Evolutionary conservation across 805 yeast genomes (phyloP).

Genomic region (Yarrowia deformans): DNA sequence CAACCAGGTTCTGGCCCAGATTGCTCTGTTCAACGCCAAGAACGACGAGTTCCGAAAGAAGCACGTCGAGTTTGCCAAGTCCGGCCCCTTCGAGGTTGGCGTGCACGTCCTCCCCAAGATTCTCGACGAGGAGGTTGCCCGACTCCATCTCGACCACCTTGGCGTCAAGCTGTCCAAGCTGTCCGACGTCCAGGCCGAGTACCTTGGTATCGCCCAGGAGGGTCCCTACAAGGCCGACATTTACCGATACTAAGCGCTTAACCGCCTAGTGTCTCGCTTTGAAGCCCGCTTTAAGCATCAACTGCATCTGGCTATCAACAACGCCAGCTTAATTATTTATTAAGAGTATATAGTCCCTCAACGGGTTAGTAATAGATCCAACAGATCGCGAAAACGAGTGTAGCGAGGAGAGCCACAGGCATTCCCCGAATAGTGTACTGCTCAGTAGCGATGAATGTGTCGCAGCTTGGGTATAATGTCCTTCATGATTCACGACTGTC

Average conservation of each 20-base stretch:
- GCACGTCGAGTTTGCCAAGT: slow-evolving; percentile 88
- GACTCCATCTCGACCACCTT: slow-evolving; percentile 92
- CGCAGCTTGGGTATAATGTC: too few relatives aligned
- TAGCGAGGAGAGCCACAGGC: too few relatives aligned
- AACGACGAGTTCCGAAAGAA: slow-evolving; percentile 79
- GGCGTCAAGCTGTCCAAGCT: slow-evolving; percentile 86
- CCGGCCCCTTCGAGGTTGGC: slow-evolving; percentile 89
- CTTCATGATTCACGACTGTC: too few relatives aligned
- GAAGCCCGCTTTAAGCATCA: slow-evolving; percentile 22
- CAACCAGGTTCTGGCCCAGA: slow-evolving; percentile 98
- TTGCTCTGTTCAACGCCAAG: slow-evolving; percentile 90
- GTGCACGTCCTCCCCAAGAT: slow-evolving; percentile 98
- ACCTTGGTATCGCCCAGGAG: slow-evolving; percentile 86
- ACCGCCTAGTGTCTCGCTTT: slow-evolving; percentile 9
- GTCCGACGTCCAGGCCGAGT: slow-evolving; percentile 84
- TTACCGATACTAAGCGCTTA: slow-evolving; percentile 83
- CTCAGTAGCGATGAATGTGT: too few relatives aligned
- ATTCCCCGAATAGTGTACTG: too few relatives aligned
- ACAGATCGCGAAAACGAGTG: neutral
- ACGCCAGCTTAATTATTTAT: slow-evolving; percentile 37
- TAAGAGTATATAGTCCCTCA: slow-evolving; percentile 38
- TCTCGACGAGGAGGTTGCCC: slow-evolving; percentile 98
- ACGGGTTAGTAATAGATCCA: slow-evolving; percentile 28
- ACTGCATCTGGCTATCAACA: slow-evolving; percentile 40
- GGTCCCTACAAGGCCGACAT: slow-evolving; percentile 99